These are phyloP conservation scores for Diaporthe vexans DNA, from an alignment of 2,329 filamentous ascomycete species.

Conservation along the genomic window DNA sequence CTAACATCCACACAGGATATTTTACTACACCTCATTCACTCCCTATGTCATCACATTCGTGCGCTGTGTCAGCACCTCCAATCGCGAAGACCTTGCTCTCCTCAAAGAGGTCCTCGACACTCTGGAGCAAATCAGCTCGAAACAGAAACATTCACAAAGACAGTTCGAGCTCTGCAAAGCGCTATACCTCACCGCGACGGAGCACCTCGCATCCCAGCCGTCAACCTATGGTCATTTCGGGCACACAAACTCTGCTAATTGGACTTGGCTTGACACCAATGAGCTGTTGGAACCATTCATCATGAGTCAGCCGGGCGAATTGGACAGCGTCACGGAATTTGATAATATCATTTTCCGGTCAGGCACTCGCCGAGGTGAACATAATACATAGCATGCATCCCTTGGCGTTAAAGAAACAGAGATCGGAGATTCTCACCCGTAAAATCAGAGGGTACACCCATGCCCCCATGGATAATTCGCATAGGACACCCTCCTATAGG, in stretches of 20 bases:
- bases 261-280: neutral
- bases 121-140: neutral
- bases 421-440: too few species aligned
- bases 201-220: neutral
- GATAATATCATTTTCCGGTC: neutral
- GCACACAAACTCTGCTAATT: neutral
- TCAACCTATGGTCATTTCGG: neutral
- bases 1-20: neutral
- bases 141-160: neutral
- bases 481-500: too few species aligned
- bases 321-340: neutral
- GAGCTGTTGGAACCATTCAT: neutral
- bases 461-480: too few species aligned
- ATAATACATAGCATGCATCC: neutral
- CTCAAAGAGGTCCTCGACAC: constrained; percentile 3
- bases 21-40: constrained; percentile 1
- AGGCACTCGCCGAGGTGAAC: too few species aligned
- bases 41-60: neutral
- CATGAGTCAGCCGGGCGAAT: neutral
- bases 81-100: neutral
- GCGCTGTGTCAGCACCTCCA: neutral
- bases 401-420: too few species aligned
- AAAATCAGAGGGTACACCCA: too few species aligned
- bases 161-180: constrained; percentile 4
- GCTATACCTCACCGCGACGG: neutral